phyloP scores from a whole-genome alignment of 257 asterid species.

The Gardenia jasminoides region DNA sequence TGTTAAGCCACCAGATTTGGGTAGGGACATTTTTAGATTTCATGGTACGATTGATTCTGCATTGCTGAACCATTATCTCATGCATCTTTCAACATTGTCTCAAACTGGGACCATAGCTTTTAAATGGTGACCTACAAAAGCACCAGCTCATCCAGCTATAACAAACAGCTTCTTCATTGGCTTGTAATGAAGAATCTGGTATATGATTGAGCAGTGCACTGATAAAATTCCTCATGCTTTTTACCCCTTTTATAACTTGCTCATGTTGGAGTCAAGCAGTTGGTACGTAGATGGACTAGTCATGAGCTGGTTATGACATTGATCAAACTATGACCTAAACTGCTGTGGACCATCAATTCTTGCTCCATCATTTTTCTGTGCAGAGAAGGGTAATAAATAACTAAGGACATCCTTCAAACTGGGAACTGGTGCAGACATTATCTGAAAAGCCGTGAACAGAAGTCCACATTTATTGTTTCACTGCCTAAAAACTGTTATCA shows the following conservation, averaged over 20 bases:
- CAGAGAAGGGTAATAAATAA: background rate
- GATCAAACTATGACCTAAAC: background rate
- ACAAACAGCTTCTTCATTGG: background rate
- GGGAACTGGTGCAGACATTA: background rate
- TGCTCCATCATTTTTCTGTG: background rate
- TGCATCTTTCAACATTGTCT: conserved; percentile 6
- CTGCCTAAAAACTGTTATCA: background rate
- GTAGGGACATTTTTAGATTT: conserved; percentile 24
- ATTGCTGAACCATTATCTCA: background rate
- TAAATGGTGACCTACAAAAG: background rate
- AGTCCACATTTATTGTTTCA: background rate
- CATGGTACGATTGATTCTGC: conserved; percentile 26
- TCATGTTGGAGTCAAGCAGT: background rate
- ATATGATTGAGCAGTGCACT: too few relatives aligned
- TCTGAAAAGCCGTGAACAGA: background rate
- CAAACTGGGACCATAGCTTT: conserved; percentile 13
- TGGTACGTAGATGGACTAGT: background rate
- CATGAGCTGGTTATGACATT: conserved; percentile 6
- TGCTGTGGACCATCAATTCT: background rate
- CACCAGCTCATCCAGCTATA: background rate
- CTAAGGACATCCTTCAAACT: background rate
- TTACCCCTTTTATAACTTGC: background rate
- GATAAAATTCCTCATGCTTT: background rate
- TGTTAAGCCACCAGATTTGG: conserved; percentile 15
- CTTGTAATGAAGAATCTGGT: background rate